These are phyloP conservation scores for Pseudocercospora cruenta DNA, from an alignment of 2,329 filamentous ascomycete species.

Conservation along the genomic window DNA sequence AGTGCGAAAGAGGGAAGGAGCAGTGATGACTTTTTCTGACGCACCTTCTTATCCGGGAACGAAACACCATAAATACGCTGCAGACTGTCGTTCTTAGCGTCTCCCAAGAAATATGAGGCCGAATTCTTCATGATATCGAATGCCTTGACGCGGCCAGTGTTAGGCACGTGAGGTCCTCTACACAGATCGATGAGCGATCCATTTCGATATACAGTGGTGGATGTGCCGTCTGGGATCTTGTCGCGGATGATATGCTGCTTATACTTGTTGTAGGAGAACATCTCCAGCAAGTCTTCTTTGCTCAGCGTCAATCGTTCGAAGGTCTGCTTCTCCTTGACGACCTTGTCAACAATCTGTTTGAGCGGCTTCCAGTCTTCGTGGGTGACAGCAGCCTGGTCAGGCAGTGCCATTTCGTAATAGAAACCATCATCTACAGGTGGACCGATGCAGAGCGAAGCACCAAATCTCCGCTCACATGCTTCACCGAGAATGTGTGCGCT, in stretches of 20 bases:
- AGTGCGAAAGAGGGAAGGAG: not conserved
- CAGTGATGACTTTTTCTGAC: not conserved
- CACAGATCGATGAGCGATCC: slow-evolving; percentile 95
- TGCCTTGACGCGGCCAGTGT: slow-evolving; percentile 90
- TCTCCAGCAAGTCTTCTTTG: slow-evolving; percentile 89
- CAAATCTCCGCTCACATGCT: slow-evolving; percentile 85
- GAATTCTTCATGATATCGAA: slow-evolving; percentile 91
- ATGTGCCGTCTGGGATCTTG: slow-evolving; percentile 85
- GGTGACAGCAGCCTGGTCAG: slow-evolving; percentile 71
- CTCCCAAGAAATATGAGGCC: slow-evolving; percentile 89
- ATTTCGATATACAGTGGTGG: slow-evolving; percentile 91
- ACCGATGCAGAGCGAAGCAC: slow-evolving; percentile 90
- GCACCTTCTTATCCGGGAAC: slow-evolving; percentile 94
- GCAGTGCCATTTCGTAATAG: slow-evolving; percentile 94
- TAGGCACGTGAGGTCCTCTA: slow-evolving; percentile 89
- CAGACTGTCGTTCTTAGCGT: slow-evolving; percentile 89
- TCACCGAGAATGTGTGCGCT: slow-evolving; percentile 96
- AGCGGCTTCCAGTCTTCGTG: slow-evolving; percentile 81
- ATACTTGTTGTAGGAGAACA: slow-evolving; percentile 98
- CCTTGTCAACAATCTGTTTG: slow-evolving; percentile 76
- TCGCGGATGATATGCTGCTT: slow-evolving; percentile 97
- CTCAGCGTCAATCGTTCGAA: slow-evolving; percentile 88
- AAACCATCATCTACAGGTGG: slow-evolving; percentile 90
- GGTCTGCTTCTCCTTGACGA: slow-evolving; percentile 94
- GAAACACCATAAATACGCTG: slow-evolving; percentile 97